phyloP scores from a whole-genome alignment of 2,329 filamentous ascomycete species.

The Aspergillus sp. region DNA sequence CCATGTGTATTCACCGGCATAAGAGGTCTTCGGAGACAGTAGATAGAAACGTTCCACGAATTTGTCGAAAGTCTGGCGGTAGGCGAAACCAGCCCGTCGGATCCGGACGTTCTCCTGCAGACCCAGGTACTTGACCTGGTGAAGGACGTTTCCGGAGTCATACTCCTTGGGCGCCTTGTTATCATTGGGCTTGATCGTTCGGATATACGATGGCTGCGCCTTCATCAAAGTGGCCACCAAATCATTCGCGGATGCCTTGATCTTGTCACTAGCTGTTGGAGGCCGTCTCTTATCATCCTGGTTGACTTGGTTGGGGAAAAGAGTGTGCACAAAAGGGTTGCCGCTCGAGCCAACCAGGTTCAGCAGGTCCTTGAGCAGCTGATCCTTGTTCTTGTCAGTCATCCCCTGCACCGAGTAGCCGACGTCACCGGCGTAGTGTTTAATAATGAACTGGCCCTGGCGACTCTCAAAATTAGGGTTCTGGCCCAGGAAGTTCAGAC shows the following conservation, averaged over 20 bases:
- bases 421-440: slow-evolving; percentile 97
- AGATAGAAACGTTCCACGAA: slow-evolving; percentile 97
- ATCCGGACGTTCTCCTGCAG: slow-evolving; percentile 99
- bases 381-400: slow-evolving; percentile 99
- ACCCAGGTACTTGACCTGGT: slow-evolving; percentile 98
- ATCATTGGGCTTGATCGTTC: slow-evolving; percentile 98
- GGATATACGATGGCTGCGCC: slow-evolving; percentile 92
- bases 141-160: slow-evolving; percentile 82
- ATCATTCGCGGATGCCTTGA: slow-evolving; percentile 88
- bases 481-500: slow-evolving; percentile 74
- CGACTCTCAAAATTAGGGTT: slow-evolving; percentile 86
- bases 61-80: slow-evolving; percentile 94
- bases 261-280: slow-evolving; percentile 91
- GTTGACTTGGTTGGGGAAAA: slow-evolving; percentile 91
- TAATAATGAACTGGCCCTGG: slow-evolving; percentile 95
- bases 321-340: slow-evolving; percentile 74
- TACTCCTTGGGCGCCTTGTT: slow-evolving; percentile 95
- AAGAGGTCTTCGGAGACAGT: slow-evolving; percentile 85
- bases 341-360: slow-evolving; percentile 75
- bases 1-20: slow-evolving; percentile 97
- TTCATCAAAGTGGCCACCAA: slow-evolving; percentile 95
- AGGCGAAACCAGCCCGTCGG: slow-evolving; percentile 89
- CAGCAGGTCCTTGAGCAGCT: slow-evolving; percentile 85
- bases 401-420: slow-evolving; percentile 91
- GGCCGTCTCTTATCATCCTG: slow-evolving; percentile 92